Base-by-base conservation (phyloP, 1,284 basidiomycete species). In the Rhodofomes roseus region DNA sequence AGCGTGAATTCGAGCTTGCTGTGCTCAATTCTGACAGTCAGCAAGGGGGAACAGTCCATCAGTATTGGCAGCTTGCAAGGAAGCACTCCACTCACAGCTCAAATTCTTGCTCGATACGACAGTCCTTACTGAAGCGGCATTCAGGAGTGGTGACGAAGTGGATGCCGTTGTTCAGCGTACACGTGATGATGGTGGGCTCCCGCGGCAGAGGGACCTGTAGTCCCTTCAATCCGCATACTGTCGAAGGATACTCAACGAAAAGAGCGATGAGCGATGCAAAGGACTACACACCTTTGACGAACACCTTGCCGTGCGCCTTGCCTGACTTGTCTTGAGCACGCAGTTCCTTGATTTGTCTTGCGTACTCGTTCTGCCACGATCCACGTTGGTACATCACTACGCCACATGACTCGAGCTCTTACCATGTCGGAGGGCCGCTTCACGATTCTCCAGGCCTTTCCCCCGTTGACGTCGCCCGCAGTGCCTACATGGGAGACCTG, bases 71-170 rank as follows among this genome's bases (percentile, higher is more conserved):
- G 16, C 2, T 16, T 18, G 12, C 48, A 48, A 31, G 27, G 44
- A 14, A 25, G 18, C 29, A n/a, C 2, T 37, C 37, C 11, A 44
- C 92, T 63, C 69, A 95, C 93, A 96, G 77, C 68, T 97, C 95
- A 68, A 98, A 98, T 73, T 98, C 95, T 72, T 96, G 94, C 54
- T 92, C 89, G 63, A 98, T 92, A 22, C 79, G 80, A 57, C 84
- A 85, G 29, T 90, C 86, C 40, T 80, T 75, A 34, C 76, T 77
- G 2, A 98, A 77, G 11, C 78, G 76, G 44, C 81, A 82, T 67
- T 93, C 92, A 0, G 93, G 95, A 0, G 96, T 98, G 4, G 93
- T 93, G 58, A 99, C 96, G 65, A 91, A 96, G 74, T 98, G 95
- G 60, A 97, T 95, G 8, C 96, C 95, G 67, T 98, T 98, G 76